Base-by-base conservation (phyloP, 139 green algal genomes). In the Chlorella sp. region DNA sequence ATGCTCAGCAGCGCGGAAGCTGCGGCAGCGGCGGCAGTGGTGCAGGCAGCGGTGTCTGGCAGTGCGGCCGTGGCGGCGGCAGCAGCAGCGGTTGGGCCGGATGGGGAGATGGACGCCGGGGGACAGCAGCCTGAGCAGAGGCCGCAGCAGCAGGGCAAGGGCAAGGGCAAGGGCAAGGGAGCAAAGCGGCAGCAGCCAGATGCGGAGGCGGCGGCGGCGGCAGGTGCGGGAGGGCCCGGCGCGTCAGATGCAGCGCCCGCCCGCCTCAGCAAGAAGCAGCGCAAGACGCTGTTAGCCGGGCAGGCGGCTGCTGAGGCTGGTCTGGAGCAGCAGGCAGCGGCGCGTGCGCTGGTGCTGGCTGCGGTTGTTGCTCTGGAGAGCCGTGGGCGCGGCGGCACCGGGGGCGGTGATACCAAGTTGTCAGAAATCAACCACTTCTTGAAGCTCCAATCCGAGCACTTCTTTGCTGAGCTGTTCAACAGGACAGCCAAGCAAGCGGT, bases 21-120 rank as follows among this genome's bases (percentile, higher is more conserved):
- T 7, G 48, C 73, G 24, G 86, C 71, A 19, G 86, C 71, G 11
- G n/a, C 30, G n/a, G 73, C 82, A 5, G 77, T 79, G 34, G 61
- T 86, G 87, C 19, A 91, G 40, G 84, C 84, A 7, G 84, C 84
- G 0, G 66, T 88, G 66, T 64, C 84, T 3, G 84, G 84, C 84
- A 88, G 66, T 19, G 68, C 84, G 0, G 84, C 84, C 7, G 84
- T 88, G 66, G 84, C 84, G 15, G 84, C 84, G 3, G 84, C 84
- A 16, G 84, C 84, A 32, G 84, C 66, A 1, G 37, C 42, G 39
- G 61, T 61, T 1, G 39, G 79, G 60, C 66, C 57, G 34, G 11
- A 82, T 18, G 85, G 85, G 1, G 83, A 30, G 5, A 34, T 5
- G 2, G 77, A n/a, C 15, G 77, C 19, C 18, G 77, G 61, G 77